These are phyloP conservation scores for Candida sanyaensis DNA, from an alignment of 1,139 yeast species.

Conservation along the genomic window DNA sequence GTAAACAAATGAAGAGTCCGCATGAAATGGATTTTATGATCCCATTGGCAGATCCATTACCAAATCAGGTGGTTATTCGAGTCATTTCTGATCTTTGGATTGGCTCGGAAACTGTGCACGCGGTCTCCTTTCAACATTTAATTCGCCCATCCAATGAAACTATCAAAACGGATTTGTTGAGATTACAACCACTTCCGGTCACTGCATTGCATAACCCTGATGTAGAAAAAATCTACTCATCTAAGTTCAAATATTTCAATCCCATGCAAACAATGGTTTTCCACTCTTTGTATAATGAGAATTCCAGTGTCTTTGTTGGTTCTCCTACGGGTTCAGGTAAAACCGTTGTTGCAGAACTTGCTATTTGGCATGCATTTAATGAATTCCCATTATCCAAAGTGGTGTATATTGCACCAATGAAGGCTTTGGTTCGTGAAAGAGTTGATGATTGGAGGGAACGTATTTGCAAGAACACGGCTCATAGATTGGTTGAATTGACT, in stretches of 20 bases:
- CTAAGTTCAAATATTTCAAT: slow-evolving; percentile 81
- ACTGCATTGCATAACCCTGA: slow-evolving; percentile 72
- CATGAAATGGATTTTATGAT: slow-evolving; percentile 91
- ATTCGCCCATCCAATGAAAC: slow-evolving; percentile 89
- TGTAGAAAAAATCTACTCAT: slow-evolving; percentile 66
- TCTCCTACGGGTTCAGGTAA: slow-evolving; percentile 99
- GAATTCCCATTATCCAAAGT: slow-evolving; percentile 80
- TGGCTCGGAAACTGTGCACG: slow-evolving; percentile 76
- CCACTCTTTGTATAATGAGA: slow-evolving; percentile 80
- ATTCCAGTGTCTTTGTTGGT: slow-evolving; percentile 85
- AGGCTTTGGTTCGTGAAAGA: slow-evolving; percentile 94
- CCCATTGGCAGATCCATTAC: slow-evolving; percentile 84
- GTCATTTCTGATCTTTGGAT: slow-evolving; percentile 87
- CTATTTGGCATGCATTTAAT: slow-evolving; percentile 93
- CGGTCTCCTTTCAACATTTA: slow-evolving; percentile 87
- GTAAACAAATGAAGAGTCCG: slow-evolving; percentile 52
- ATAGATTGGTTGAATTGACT: slow-evolving; percentile 84
- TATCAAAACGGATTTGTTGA: slow-evolving; percentile 73
- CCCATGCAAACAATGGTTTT: slow-evolving; percentile 99
- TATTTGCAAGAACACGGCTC: slow-evolving; percentile 61
- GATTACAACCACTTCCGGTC: slow-evolving; percentile 84
- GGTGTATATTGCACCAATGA: slow-evolving; percentile 98
- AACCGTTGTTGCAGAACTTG: slow-evolving; percentile 94
- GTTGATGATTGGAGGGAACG: slow-evolving; percentile 92
- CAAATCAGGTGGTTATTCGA: slow-evolving; percentile 81